A percentile compares a stretch with the other conserved stretches of the same genome.
Evolutionary conservation across 2,329 filamentous ascomycete species (phyloP).

Genomic region (Claviceps arundinis): DNA sequence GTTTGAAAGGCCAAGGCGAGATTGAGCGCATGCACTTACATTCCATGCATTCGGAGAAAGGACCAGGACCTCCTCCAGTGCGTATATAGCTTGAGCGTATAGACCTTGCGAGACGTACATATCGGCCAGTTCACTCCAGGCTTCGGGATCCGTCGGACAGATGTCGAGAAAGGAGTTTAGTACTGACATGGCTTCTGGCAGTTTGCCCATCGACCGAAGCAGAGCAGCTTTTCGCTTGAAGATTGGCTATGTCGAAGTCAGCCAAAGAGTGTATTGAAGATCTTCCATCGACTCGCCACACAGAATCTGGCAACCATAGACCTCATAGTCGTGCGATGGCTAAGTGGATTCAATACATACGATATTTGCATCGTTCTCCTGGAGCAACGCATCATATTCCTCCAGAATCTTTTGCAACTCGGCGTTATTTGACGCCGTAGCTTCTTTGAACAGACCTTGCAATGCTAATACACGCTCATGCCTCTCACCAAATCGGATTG

Average conservation of each 20-base stretch:
- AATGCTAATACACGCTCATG: slow-evolving; percentile 84
- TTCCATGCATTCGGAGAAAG: slow-evolving; percentile 91
- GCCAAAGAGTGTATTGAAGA: neutral
- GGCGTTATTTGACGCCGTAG: slow-evolving; percentile 52
- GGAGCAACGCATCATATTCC: slow-evolving; percentile 65
- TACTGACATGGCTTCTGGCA: slow-evolving; percentile 58
- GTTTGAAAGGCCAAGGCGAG: neutral
- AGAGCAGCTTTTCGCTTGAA: slow-evolving; percentile 74
- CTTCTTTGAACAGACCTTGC: slow-evolving; percentile 72
- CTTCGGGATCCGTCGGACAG: slow-evolving; percentile 80
- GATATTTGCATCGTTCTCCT: slow-evolving; percentile 65
- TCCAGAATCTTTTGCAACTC: slow-evolving; percentile 58
- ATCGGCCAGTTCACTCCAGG: slow-evolving; percentile 84
- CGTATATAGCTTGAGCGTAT: slow-evolving; percentile 72
- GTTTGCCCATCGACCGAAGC: slow-evolving; percentile 57
- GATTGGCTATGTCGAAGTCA: slow-evolving; percentile 48
- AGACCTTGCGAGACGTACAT: slow-evolving; percentile 70
- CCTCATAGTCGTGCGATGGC: too few species aligned
- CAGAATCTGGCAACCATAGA: too few species aligned
- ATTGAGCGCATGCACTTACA: slow-evolving; percentile 35
- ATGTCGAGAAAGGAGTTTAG: slow-evolving; percentile 66
- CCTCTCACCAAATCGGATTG: slow-evolving; percentile 63
- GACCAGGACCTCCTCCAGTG: slow-evolving; percentile 80
- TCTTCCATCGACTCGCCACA: too few species aligned
- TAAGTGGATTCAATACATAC: slow-evolving; percentile 31